Base-by-base conservation (phyloP, 2,329 filamentous ascomycete species). In the Pseudocercospora eumusae region DNA sequence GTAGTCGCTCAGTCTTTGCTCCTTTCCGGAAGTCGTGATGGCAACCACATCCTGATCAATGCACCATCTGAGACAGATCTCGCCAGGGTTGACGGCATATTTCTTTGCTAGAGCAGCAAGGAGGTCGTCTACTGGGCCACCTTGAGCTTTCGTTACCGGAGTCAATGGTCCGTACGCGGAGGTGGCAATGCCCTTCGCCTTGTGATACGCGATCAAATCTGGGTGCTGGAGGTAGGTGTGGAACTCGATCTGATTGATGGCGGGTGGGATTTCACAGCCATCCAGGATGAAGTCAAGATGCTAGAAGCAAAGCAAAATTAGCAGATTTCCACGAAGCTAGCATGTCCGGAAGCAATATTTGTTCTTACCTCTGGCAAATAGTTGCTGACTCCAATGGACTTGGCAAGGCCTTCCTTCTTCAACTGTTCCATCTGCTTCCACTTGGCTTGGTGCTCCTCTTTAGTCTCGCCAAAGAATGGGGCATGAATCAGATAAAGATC, bases 211-310 rank as follows among this genome's bases (percentile, higher is more conserved):
- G 7, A 87, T 74, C 27, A 90, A 76, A 18, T 83, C 78, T 1
- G 77, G 76, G 71, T 85, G 87, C 72, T 88, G 87, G 10, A 90
- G 79, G 69, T 88, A 88, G 1, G 87, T 86, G 73, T 90, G 86
- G 56, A 85, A 85, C 73, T 90, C 87, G 65, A 90, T 85, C 65
- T 90, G 87, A 75, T 90, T 89, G 68, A 83, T 82, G 1, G 84
- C 84, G 0, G 87, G 87, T 1, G 79, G 76, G 10, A 86, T 79
- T 42, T 76, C 81, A n/a, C 83, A 82, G 0, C 77, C 79, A 58
- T 81, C 80, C 57, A 85, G 75, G 20, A 83, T 80, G 10, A 80
- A 79, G 50, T 85, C 79, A 18, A 88, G 76, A 62, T 88, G 82
- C 21, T 75, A 25, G 44, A 47, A n/a, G 9, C 3, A 47, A 21